These are phyloP conservation scores for Cordyceps sp. DNA, from an alignment of 2,329 filamentous ascomycete species.

Conservation along the genomic window DNA sequence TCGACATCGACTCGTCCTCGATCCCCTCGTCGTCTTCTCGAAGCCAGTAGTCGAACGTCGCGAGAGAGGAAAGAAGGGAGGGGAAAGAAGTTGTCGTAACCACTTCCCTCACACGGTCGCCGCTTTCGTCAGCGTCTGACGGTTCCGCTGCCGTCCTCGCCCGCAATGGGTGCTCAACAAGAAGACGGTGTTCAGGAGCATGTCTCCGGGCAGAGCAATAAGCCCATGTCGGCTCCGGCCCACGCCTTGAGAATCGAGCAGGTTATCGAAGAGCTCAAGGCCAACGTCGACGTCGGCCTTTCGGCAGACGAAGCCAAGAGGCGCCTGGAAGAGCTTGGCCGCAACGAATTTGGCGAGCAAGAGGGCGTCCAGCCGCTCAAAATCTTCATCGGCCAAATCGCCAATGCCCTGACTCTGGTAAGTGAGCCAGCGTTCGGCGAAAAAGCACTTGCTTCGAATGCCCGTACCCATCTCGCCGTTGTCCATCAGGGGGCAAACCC, in stretches of 20 bases:
- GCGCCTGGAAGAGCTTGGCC: slow-evolving; percentile 38
- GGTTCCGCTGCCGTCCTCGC: no score
- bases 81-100: no score
- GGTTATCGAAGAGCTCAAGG: slow-evolving; percentile 35
- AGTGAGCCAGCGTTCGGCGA: slow-evolving; percentile 3
- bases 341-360: slow-evolving; percentile 45
- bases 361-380: slow-evolving; percentile 43
- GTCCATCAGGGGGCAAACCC: no score
- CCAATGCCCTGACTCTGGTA: slow-evolving; percentile 54
- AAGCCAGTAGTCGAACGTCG: no score
- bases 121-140: no score
- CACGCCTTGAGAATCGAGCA: slow-evolving; percentile 40
- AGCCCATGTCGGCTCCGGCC: slow-evolving; percentile 41
- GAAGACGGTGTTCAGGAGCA: slow-evolving; percentile 8
- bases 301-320: slow-evolving; percentile 32
- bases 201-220: slow-evolving; percentile 25
- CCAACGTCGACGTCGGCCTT: slow-evolving; percentile 41
- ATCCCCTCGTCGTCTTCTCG: no score
- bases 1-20: no score
- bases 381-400: slow-evolving; percentile 48
- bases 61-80: no score
- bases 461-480: neutral
- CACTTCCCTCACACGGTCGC: no score
- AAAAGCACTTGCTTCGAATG: no score
- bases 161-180: slow-evolving; percentile 9